These are phyloP conservation scores for Priceomyces castillae DNA, from an alignment of 805 yeast species.

Conservation along the genomic window DNA sequence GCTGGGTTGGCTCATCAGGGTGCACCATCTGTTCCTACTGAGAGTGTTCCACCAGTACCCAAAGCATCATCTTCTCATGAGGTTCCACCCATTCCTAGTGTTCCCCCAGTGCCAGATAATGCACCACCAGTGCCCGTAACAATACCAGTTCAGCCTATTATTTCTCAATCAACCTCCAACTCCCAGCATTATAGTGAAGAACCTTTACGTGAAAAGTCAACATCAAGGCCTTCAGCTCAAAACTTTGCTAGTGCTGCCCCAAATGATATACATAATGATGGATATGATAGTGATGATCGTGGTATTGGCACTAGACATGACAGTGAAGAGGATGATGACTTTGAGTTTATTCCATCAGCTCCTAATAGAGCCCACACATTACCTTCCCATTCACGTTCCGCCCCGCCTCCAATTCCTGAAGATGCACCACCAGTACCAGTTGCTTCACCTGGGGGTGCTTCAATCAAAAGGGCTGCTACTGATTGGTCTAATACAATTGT, in stretches of 20 bases:
- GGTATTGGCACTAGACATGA: background rate
- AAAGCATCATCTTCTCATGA: background rate
- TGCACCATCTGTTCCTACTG: slow-evolving; percentile 14
- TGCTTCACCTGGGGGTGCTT: slow-evolving; percentile 4
- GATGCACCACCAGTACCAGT: slow-evolving; percentile 9
- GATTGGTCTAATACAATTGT: slow-evolving; percentile 10
- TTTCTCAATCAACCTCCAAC: slow-evolving; percentile 8
- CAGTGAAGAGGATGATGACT: slow-evolving; percentile 19
- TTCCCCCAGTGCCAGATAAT: slow-evolving; percentile 15
- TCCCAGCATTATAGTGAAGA: slow-evolving; percentile 1
- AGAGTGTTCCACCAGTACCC: background rate
- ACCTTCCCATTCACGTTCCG: slow-evolving; percentile 1
- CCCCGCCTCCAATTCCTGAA: slow-evolving; percentile 8
- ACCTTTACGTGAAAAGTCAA: background rate
- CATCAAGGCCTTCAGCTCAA: background rate
- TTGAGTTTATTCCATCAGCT: slow-evolving; percentile 19
- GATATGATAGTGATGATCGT: background rate
- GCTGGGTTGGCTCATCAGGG: background rate
- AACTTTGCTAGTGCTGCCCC: background rate
- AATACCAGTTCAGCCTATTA: slow-evolving; percentile 11
- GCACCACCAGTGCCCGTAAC: slow-evolving; percentile 7
- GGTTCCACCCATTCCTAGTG: background rate
- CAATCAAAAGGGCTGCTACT: slow-evolving; percentile 2
- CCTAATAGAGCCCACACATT: slow-evolving; percentile 13
- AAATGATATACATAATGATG: background rate